Evolutionary conservation across 306 rosid species (phyloP).

Genomic region (Acacia melanoxylon): DNA sequence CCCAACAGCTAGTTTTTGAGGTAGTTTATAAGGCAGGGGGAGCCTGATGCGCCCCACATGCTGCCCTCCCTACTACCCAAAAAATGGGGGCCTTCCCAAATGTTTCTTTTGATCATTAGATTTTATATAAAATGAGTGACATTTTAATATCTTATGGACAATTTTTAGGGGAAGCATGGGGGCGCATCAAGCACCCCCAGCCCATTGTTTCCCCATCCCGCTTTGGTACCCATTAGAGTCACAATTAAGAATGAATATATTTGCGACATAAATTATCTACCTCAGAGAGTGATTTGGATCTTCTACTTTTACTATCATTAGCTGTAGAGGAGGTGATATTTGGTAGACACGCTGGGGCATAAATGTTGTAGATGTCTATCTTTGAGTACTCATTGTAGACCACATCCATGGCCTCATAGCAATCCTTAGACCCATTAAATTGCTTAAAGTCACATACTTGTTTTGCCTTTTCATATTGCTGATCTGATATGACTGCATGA

Average conservation of each 20-base stretch:
- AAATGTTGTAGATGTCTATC: constrained; percentile 61
- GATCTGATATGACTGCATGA: constrained; percentile 59
- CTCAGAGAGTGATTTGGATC: constrained; percentile 28
- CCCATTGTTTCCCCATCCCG: too few relatives aligned
- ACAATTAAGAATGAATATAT: constrained; percentile 1
- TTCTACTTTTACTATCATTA: background rate
- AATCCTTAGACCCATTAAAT: constrained; percentile 43
- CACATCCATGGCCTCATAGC: constrained; percentile 39
- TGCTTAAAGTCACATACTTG: constrained; percentile 54
- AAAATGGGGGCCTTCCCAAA: too few relatives aligned
- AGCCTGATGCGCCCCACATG: too few relatives aligned
- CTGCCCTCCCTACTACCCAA: too few relatives aligned
- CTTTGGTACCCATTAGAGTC: background rate
- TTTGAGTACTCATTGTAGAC: constrained; percentile 37
- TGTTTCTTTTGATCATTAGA: too few relatives aligned
- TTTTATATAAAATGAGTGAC: too few relatives aligned
- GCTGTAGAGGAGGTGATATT: constrained; percentile 35
- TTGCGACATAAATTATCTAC: constrained; percentile 20
- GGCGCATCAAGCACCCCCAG: too few relatives aligned
- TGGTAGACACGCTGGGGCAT: constrained; percentile 43
- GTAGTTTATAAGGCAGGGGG: accelerated
- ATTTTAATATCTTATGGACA: too few relatives aligned
- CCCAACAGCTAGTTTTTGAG: too few relatives aligned
- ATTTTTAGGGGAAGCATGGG: too few relatives aligned
- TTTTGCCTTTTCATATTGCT: constrained; percentile 44